Evolutionary conservation across 1,284 basidiomycete species (phyloP), one percentile per base, ranked within the genome.

Genomic region (Sanguinoderma infundibulare): DNA sequence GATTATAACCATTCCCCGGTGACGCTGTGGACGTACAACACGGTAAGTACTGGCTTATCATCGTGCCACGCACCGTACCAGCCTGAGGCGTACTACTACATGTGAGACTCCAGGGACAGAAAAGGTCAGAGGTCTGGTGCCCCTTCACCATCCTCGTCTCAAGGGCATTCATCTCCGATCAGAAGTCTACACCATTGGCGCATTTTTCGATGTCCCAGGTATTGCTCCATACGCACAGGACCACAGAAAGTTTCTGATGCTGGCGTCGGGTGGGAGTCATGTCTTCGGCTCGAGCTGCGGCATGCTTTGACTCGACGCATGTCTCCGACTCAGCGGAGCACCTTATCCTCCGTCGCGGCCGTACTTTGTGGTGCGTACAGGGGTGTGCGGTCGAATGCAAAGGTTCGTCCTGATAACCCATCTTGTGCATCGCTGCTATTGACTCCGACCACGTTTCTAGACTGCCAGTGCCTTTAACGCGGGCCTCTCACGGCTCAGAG

Each of bases 1-100:
- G 0, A 91, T 60, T 40, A 88, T 24, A 14, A 46, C 28, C 14
- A 3, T 12, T 46, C 24, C 42, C 42, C 28, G 24, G 28, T 46
- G 42, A 46, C 42, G 42, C 24, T 46, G 42, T 46, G 42, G 24
- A 46, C 42, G 42, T 26, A 46, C 24, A 15, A 15, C 14, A 28
- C 22, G 12, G 24, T 46, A 26, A n/a, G 42, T 26, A 26, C 42
- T 15, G 24, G 24, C 40, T 17, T 20, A 42, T 10, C 22, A 12
- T 8, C 42, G n/a, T n/a, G n/a, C n/a, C n/a, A n/a, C 24, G 42
- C 24, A 10, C 24, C 14, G 12, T 14, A n/a, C n/a, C n/a, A n/a
- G n/a, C n/a, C n/a, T n/a, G n/a, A n/a, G n/a, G n/a, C n/a, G n/a
- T n/a, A n/a, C n/a, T n/a, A n/a, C n/a, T n/a, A n/a, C n/a, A n/a